These are phyloP conservation scores for Talaromyces sp. DNA, from an alignment of 2,329 filamentous ascomycete genomes.

Conservation along the genomic window DNA sequence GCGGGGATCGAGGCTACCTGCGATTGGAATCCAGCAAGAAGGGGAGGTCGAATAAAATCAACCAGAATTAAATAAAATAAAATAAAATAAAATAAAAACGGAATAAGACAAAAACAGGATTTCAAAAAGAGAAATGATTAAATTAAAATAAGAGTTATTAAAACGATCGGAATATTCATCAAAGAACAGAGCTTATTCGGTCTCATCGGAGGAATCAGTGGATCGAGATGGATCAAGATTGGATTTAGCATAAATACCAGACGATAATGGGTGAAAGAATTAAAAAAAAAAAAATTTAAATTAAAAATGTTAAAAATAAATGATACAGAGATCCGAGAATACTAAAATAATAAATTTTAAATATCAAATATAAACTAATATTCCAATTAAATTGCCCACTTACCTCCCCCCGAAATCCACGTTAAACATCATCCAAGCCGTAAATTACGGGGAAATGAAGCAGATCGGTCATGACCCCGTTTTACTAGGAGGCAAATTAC, in stretches of 20 bases:
- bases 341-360: too few relatives aligned
- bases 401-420: too few relatives aligned
- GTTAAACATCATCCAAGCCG: too few relatives aligned
- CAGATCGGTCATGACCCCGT: slow-evolving; percentile 13
- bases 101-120: not conserved
- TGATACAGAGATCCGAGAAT: too few relatives aligned
- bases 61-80: not conserved
- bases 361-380: too few relatives aligned
- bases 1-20: slow-evolving; percentile 28
- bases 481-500: slow-evolving; percentile 25
- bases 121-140: not conserved
- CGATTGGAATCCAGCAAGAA: slow-evolving; percentile 22
- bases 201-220: slow-evolving; percentile 1
- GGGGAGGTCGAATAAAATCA: slow-evolving; percentile 5
- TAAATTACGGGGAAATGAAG: not conserved
- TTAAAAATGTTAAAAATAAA: too few relatives aligned
- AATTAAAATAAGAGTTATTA: not conserved
- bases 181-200: too few relatives aligned
- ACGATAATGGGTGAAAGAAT: not conserved
- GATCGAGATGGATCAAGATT: slow-evolving; percentile 2
- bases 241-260: slow-evolving; percentile 1
- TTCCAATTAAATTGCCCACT: too few relatives aligned
- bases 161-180: not conserved
- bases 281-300: too few relatives aligned
- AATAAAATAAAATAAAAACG: not conserved